Conservation (phyloP, 1,284 basidiomycete genomes). For the Ganoderma multipileum region DNA sequence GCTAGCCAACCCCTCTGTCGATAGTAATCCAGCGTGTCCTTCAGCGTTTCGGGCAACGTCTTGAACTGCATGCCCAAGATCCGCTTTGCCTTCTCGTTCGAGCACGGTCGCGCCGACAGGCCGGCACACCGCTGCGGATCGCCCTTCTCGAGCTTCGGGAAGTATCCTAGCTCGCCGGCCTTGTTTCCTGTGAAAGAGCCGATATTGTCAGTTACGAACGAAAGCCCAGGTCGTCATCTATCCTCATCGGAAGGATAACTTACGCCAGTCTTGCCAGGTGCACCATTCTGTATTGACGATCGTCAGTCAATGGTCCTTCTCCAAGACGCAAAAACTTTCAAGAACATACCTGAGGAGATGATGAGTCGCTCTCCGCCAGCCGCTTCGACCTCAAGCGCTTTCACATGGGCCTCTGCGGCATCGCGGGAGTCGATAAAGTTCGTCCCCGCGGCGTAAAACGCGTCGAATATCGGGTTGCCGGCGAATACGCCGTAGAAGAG, state of each 20-base stretch:
- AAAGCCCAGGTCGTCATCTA: not conserved
- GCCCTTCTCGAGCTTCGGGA: conserved; percentile 3
- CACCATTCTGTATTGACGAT: not conserved
- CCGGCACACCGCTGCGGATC: not conserved
- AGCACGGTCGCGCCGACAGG: not conserved
- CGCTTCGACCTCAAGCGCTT: conserved; percentile 51
- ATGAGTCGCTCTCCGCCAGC: conserved; percentile 62
- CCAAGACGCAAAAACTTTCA: no score
- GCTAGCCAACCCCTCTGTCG: not conserved
- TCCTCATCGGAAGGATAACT: not conserved
- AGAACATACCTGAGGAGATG: conserved; percentile 38
- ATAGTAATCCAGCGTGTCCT: not conserved
- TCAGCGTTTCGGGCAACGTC: not conserved
- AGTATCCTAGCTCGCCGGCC: not conserved
- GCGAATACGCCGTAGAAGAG: conserved; percentile 17
- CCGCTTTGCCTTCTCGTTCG: not conserved
- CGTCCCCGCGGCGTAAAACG: not conserved
- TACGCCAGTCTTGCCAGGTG: conserved; percentile 1
- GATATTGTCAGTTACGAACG: not conserved
- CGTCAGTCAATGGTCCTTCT: not conserved
- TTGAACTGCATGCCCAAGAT: not conserved
- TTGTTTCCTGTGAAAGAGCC: not conserved
- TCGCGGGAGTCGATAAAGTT: conserved; percentile 67
- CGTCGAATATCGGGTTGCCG: conserved; percentile 41
- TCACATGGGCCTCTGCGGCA: conserved; percentile 59